A percentile compares a stretch with the other conserved stretches of the same genome.
Conservation (phyloP, 129 eudicot genomes). For the Helianthus annuus region DNA sequence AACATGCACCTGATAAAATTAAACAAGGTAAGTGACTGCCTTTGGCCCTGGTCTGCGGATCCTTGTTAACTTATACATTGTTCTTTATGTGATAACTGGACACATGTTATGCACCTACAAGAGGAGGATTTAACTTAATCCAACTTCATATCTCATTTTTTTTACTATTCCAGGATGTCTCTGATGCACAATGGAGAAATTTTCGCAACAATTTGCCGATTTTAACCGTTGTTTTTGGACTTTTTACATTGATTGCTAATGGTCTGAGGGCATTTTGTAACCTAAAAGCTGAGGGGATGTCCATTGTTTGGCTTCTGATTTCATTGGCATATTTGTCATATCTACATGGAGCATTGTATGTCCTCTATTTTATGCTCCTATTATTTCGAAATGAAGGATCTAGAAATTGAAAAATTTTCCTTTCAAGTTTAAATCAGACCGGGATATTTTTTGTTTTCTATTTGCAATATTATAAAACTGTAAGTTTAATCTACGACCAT, state of each 20-base stretch:
- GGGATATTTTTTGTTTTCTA: slow-evolving; percentile 2
- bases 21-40: no score
- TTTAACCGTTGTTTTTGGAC: slow-evolving; percentile 72
- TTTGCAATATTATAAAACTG: background rate
- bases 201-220: slow-evolving; percentile 78
- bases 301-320: slow-evolving; percentile 80
- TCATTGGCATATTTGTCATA: slow-evolving; percentile 76
- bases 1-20: no score
- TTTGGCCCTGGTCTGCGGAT: no score
- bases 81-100: no score
- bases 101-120: no score
- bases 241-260: slow-evolving; percentile 62
- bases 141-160: background rate
- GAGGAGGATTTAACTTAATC: background rate
- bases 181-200: slow-evolving; percentile 98
- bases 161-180: slow-evolving; percentile 57
- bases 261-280: slow-evolving; percentile 38
- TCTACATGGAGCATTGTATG: slow-evolving; percentile 96
- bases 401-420: background rate
- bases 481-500: background rate
- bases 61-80: no score
- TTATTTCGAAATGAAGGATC: background rate
- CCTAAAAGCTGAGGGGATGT: slow-evolving; percentile 79
- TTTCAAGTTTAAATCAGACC: background rate
- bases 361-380: background rate